Conservation (phyloP, 495 filamentous ascomycete genomes). For the Saxophila tyrrhenica region DNA sequence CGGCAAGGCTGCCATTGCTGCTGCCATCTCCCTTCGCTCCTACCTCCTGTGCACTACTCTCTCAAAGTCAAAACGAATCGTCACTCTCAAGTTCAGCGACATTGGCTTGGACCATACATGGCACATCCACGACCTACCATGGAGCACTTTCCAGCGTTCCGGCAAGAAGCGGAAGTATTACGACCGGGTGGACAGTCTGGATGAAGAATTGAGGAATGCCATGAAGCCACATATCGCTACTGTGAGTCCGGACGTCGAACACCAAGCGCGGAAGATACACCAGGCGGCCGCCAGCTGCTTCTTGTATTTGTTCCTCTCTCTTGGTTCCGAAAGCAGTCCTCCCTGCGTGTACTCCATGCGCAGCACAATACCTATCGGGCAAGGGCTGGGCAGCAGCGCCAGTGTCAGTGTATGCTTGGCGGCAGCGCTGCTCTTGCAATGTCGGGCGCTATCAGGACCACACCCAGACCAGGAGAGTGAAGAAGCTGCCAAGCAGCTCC, state of each 20-base stretch:
- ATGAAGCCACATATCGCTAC: constrained; percentile 61
- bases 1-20: constrained; percentile 90
- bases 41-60: constrained; percentile 89
- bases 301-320: constrained; percentile 83
- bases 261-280: constrained; percentile 64
- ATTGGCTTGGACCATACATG: constrained; percentile 78
- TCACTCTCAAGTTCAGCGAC: constrained; percentile 80
- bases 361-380: constrained; percentile 86
- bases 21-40: constrained; percentile 84
- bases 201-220: constrained; percentile 64
- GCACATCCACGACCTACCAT: constrained; percentile 83
- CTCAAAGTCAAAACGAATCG: constrained; percentile 70
- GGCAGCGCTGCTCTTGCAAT: constrained; percentile 75
- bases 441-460: constrained; percentile 73
- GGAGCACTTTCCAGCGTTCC: constrained; percentile 64
- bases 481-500: constrained; percentile 73
- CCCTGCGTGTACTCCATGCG: constrained; percentile 83
- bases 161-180: constrained; percentile 89
- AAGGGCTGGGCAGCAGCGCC: constrained; percentile 84
- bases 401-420: constrained; percentile 86
- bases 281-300: constrained; percentile 70
- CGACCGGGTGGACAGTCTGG: constrained; percentile 71
- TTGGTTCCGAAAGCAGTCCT: constrained; percentile 60
- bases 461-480: constrained; percentile 75
- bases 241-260: constrained; percentile 53